Conservation (phyloP, 352 stramenopile genomes). For the Pilasporangium apinafurcum region DNA sequence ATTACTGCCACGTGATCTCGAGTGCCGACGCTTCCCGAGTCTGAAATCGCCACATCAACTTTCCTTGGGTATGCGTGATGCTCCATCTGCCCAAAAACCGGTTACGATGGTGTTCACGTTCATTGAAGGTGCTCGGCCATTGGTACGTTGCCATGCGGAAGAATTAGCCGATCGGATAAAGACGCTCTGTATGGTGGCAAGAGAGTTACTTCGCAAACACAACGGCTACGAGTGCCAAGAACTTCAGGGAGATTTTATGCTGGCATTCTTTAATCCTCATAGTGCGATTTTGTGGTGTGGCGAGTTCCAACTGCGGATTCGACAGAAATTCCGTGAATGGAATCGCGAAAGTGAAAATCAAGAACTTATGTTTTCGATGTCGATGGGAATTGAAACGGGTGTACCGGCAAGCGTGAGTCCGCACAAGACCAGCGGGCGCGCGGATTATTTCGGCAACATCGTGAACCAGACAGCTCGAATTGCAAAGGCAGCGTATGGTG, state of each 20-base stretch:
- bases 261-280: slow-evolving; percentile 82
- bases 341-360: slow-evolving; percentile 68
- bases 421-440: slow-evolving; percentile 83
- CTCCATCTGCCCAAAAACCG: slow-evolving; percentile 64
- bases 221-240: slow-evolving; percentile 88
- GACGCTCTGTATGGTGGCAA: slow-evolving; percentile 70
- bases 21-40: slow-evolving; percentile 61
- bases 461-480: slow-evolving; percentile 87
- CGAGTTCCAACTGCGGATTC: slow-evolving; percentile 80
- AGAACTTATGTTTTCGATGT: slow-evolving; percentile 83
- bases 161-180: slow-evolving; percentile 83
- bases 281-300: slow-evolving; percentile 79
- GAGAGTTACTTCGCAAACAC: slow-evolving; percentile 67
- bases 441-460: slow-evolving; percentile 88
- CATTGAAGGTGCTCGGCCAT: slow-evolving; percentile 75
- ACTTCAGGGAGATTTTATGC: slow-evolving; percentile 85
- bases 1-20: slow-evolving; percentile 68
- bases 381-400: slow-evolving; percentile 81
- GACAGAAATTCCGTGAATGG: slow-evolving; percentile 73
- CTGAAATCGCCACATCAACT: slow-evolving; percentile 73
- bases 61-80: slow-evolving; percentile 75
- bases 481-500: slow-evolving; percentile 73
- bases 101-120: slow-evolving; percentile 89
- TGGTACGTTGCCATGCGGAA: slow-evolving; percentile 79
- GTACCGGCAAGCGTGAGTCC: slow-evolving; percentile 79